Evolutionary conservation across 306 rosid species (phyloP).

Genomic region (Glycine tomentella): DNA sequence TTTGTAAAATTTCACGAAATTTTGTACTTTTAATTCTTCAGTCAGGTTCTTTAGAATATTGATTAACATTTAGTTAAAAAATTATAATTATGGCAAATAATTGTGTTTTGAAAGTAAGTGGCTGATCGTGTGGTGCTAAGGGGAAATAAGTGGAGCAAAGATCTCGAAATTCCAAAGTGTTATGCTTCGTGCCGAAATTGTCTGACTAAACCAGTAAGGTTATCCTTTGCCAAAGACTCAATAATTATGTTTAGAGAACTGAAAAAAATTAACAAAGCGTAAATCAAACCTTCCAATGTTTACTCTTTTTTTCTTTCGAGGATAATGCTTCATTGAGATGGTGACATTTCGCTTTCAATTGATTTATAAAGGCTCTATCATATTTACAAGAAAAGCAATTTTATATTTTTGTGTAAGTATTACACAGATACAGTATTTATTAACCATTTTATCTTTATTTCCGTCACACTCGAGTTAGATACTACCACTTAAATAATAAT

Average conservation of each 20-base stretch:
- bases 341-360: slow-evolving; percentile 6
- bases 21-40: background rate
- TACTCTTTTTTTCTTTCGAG: background rate
- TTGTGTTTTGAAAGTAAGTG: slow-evolving; percentile 7
- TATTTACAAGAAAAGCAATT: background rate
- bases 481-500: background rate
- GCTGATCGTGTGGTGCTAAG: background rate
- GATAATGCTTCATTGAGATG: background rate
- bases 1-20: background rate
- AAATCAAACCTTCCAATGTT: background rate
- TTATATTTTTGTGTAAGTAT: background rate
- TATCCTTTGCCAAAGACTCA: background rate
- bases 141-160: background rate
- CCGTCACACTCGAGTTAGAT: background rate
- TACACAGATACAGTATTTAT: background rate
- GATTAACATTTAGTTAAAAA: background rate
- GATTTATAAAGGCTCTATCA: background rate
- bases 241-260: background rate
- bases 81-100: background rate
- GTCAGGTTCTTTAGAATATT: background rate
- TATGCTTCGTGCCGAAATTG: background rate
- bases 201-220: background rate
- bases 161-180: background rate
- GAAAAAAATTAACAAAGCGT: background rate
- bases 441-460: slow-evolving; percentile 15